Evolutionary conservation across 129 eudicot species (phyloP).

Genomic region (Artemisia argyi): DNA sequence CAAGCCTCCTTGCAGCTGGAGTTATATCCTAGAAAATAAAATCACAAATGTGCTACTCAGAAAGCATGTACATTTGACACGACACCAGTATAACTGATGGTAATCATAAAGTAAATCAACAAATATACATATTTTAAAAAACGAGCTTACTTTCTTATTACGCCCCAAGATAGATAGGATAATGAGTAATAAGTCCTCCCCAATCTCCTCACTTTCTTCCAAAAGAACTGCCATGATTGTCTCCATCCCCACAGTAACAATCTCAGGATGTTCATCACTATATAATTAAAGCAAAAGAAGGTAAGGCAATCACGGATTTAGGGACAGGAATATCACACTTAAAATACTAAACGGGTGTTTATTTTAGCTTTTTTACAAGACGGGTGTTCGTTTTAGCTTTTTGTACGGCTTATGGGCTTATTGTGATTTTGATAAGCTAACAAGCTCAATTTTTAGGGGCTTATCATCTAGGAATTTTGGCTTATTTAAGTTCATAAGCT

Average conservation of each 20-base stretch:
- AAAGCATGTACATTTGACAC: background rate
- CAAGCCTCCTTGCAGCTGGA: slow-evolving; percentile 75
- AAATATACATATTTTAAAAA: background rate
- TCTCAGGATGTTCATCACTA: slow-evolving; percentile 83
- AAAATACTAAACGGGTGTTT: too few relatives aligned
- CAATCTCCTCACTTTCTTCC: slow-evolving; percentile 95
- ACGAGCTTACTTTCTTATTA: slow-evolving; percentile 54
- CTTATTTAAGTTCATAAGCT: too few relatives aligned
- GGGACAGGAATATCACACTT: too few relatives aligned
- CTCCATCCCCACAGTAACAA: slow-evolving; percentile 73
- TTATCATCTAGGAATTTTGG: too few relatives aligned
- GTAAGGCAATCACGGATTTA: background rate
- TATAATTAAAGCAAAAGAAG: slow-evolving; percentile 7
- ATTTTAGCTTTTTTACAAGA: too few relatives aligned
- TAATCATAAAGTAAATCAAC: slow-evolving; percentile 10
- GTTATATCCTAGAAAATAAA: slow-evolving; percentile 51
- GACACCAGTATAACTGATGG: slow-evolving; percentile 13
- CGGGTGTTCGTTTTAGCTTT: too few relatives aligned
- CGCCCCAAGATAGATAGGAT: slow-evolving; percentile 72
- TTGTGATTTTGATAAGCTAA: too few relatives aligned
- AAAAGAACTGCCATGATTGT: slow-evolving; percentile 84
- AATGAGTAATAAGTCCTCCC: slow-evolving; percentile 64
- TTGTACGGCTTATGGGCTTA: too few relatives aligned
- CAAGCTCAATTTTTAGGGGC: too few relatives aligned
- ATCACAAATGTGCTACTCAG: slow-evolving; percentile 8